A percentile compares a stretch with the other conserved stretches of the same genome.
Evolutionary conservation across 768 basidiomycete genomes (phyloP).

Genomic region (Pleurotus djamor): DNA sequence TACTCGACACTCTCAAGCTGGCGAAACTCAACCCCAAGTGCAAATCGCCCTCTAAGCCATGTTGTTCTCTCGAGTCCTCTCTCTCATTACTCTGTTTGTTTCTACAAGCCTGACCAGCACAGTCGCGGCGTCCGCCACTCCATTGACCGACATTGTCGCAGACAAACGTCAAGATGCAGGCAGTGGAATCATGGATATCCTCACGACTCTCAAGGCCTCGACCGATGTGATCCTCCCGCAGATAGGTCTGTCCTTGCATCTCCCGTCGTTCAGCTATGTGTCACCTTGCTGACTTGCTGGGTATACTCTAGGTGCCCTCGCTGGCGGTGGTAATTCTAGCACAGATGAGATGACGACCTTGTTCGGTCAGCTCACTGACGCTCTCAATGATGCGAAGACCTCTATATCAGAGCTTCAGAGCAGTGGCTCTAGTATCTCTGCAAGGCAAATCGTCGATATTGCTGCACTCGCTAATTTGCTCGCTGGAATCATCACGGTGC

Average conservation of each 20-base stretch:
- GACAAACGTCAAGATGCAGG: constrained; percentile 10
- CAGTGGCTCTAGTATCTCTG: constrained; percentile 8
- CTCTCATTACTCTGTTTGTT: constrained; percentile 3
- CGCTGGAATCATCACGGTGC: constrained; percentile 19
- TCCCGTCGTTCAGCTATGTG: neutral
- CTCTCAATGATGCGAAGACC: constrained; percentile 18
- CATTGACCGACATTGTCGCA: neutral
- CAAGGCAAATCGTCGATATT: constrained; percentile 13
- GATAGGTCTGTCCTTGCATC: constrained; percentile 14
- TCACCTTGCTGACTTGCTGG: neutral
- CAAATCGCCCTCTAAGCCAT: neutral
- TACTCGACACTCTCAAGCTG: too few relatives aligned
- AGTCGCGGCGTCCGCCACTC: constrained; percentile 10
- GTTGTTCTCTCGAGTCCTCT: neutral
- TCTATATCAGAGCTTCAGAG: constrained; percentile 12
- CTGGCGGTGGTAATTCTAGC: constrained; percentile 12
- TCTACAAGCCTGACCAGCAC: neutral
- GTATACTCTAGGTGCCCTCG: constrained; percentile 5
- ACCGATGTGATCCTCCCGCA: constrained; percentile 15
- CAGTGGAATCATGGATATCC: constrained; percentile 14
- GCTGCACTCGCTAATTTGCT: constrained; percentile 16
- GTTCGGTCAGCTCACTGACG: constrained; percentile 15
- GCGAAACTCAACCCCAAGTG: too few relatives aligned
- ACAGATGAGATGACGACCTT: constrained; percentile 17
- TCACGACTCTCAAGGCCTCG: constrained; percentile 16